Evolutionary conservation across 139 green algal genomes (phyloP).

Genomic region (Klebsormidium nitens): DNA sequence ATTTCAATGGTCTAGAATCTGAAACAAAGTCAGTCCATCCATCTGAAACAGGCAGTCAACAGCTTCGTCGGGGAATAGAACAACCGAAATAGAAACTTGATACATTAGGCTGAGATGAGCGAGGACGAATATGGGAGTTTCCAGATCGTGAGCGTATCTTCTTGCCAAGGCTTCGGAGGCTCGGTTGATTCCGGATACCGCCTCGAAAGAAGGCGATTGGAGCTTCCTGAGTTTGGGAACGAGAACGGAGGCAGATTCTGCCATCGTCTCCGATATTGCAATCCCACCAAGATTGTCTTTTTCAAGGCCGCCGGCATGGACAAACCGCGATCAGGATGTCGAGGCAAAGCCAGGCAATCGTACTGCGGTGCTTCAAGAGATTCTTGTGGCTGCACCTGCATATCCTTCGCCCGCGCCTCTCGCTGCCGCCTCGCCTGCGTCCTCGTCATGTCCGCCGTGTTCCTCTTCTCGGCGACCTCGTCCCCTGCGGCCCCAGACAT

Average conservation of each 20-base stretch:
- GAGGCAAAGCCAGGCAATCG: not conserved
- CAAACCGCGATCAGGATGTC: no score
- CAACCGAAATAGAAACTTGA: no score
- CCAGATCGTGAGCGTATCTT: not conserved
- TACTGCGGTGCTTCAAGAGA: not conserved
- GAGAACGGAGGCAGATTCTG: no score
- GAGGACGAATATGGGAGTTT: not conserved
- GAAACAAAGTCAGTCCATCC: slow-evolving; percentile 1
- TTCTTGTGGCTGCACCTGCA: not conserved
- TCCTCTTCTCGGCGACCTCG: not conserved
- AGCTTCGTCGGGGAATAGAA: not conserved
- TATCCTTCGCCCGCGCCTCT: not conserved
- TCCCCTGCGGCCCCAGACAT: no score
- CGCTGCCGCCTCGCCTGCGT: not conserved
- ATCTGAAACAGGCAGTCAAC: not conserved
- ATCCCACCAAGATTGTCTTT: no score
- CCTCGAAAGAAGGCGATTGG: no score
- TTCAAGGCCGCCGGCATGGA: no score
- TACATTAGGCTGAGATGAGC: not conserved
- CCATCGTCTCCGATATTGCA: no score
- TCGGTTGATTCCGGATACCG: no score
- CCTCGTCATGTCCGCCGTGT: not conserved
- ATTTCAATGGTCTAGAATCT: not conserved
- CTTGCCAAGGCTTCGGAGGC: no score
- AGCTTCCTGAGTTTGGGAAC: no score